Base-by-base conservation (phyloP, 2,329 filamentous ascomycete genomes). In the Alternaria sp. region DNA sequence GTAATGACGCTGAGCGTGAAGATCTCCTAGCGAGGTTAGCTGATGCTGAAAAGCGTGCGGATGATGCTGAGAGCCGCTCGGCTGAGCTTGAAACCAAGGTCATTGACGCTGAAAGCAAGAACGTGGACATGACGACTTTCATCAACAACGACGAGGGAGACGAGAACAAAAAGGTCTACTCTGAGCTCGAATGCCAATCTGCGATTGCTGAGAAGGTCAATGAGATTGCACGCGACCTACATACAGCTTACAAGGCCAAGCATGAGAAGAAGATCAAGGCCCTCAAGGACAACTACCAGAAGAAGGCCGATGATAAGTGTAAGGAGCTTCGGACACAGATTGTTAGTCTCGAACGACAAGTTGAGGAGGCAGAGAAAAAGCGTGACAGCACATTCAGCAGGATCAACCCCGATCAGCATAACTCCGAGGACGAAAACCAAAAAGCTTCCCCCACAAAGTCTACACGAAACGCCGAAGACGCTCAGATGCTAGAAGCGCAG, bases 221-320 rank as follows among this genome's bases (percentile, higher is more conserved):
- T 48, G 80, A 82, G 18, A 80, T 85, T 11, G 81, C 80, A n/a
- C 87, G 93, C 30, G 95, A 99, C 75, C 85, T 99, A 41, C 95
- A 99, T 77, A 86, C 90, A 0, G 85, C 97, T 11, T 99, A 99
- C 86, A 98, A 97, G 82, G 89, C 91, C 75, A 99, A 99, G 82
- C 95, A 99, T 78, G 94, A 98, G 82, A 92, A 90, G 64, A 99
- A 99, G 83, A 94, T 98, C 45, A 87, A 92, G 1, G 94, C 94
- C 4, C 85, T 99, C 66, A 98, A 90, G 76, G 88, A 89, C 71
- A 87, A 85, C 73, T 90, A 98, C 81, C 93, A 97, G 78, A 87
- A 87, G 48, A 89, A 94, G 56, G 95, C 93, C 87, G 93, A 97
- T 80, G 96, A 96, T 84, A 92, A 91, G 74, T 87, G 94, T 58